Conservation (phyloP, 2,329 filamentous ascomycete species). For the Botrytis medusae region DNA sequence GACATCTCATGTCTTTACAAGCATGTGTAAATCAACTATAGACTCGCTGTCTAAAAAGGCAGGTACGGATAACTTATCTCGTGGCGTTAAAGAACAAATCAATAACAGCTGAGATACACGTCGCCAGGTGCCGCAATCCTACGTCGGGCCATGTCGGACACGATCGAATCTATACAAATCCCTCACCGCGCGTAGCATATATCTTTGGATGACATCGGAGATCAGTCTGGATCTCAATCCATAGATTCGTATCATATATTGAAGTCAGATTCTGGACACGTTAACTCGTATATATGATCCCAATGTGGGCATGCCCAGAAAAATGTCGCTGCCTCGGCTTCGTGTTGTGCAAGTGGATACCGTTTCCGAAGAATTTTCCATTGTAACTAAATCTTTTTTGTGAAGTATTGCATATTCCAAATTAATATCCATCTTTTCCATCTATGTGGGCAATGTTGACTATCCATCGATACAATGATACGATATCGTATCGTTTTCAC, state of each 20-base stretch:
- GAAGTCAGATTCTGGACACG: background rate
- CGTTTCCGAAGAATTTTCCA: background rate
- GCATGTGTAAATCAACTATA: background rate
- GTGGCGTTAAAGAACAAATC: background rate
- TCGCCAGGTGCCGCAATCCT: background rate
- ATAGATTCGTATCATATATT: background rate
- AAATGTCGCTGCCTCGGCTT: background rate
- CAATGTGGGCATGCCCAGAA: background rate
- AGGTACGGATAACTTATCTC: background rate
- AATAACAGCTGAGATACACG: background rate
- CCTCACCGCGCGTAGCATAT: background rate
- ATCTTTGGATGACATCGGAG: background rate
- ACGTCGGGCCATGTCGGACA: background rate
- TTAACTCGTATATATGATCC: background rate
- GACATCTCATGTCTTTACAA: background rate
- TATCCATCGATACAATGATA: background rate
- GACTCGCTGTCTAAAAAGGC: background rate
- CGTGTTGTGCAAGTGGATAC: background rate
- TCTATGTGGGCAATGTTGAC: background rate
- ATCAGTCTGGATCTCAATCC: background rate
- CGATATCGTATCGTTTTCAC: background rate
- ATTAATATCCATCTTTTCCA: background rate
- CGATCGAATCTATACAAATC: background rate
- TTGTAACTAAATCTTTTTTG: background rate
- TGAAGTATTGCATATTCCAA: background rate